Percentiles rank a stretch among this genome's conserved stretches.
phyloP scores from a whole-genome alignment of 225 moss, liverwort and hornwort genomes.

The Lunularia cruciata region DNA sequence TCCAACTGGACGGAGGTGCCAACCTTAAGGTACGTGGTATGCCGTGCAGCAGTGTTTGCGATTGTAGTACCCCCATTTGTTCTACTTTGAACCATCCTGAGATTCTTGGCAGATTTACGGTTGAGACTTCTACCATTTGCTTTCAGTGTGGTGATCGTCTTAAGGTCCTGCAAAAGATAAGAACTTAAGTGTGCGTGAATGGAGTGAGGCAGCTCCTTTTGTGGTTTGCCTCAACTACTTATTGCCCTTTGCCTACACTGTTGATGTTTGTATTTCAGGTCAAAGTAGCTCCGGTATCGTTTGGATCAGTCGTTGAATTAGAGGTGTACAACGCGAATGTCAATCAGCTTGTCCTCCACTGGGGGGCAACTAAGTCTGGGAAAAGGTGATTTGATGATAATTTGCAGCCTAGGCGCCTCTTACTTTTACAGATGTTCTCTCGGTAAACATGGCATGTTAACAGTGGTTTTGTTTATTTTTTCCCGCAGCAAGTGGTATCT shows the following conservation, averaged over 20 bases:
- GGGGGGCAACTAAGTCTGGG: slow-evolving; percentile 74
- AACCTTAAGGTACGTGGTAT: slow-evolving; percentile 30
- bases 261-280: slow-evolving; percentile 38
- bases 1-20: slow-evolving; percentile 42
- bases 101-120: no score
- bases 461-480: neutral
- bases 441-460: neutral
- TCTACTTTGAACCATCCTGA: no score
- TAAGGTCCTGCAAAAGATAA: no score
- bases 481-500: slow-evolving; percentile 45
- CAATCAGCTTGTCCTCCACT: slow-evolving; percentile 68
- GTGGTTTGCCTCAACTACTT: no score
- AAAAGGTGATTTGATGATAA: slow-evolving; percentile 41
- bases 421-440: neutral
- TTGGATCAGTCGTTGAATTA: slow-evolving; percentile 55
- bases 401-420: neutral
- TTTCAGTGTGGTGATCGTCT: no score
- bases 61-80: no score
- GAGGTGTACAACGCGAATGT: slow-evolving; percentile 57
- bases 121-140: no score
- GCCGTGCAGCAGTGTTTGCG: no score
- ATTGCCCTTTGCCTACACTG: neutral
- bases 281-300: slow-evolving; percentile 45
- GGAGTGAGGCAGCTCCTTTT: no score
- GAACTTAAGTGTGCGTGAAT: no score